phyloP scores from a whole-genome alignment of 805 yeast species.

The Schizosaccharomyces cryophilus region DNA sequence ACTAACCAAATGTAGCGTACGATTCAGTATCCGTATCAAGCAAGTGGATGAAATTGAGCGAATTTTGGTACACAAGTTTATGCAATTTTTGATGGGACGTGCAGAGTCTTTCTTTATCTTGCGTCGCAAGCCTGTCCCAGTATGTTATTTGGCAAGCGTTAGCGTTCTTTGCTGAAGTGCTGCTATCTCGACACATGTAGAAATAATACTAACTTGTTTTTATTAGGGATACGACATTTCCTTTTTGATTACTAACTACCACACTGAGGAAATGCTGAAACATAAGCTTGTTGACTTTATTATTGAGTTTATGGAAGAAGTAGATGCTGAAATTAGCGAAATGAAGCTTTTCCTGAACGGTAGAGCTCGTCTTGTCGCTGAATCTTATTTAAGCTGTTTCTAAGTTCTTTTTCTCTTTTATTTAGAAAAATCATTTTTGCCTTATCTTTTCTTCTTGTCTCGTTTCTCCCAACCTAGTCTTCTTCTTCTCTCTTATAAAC shows the following conservation, averaged over 20 bases:
- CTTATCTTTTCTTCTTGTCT: too few relatives aligned
- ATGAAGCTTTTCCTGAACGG: constrained; percentile 93
- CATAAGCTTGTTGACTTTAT: constrained; percentile 88
- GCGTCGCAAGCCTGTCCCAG: constrained; percentile 65
- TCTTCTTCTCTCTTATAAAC: too few relatives aligned
- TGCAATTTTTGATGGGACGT: constrained; percentile 78
- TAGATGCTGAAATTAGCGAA: constrained; percentile 93
- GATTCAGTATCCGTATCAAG: constrained; percentile 77
- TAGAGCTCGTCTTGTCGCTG: constrained; percentile 93
- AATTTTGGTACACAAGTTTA: constrained; percentile 80
- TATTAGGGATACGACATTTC: constrained; percentile 63
- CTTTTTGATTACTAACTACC: constrained; percentile 76
- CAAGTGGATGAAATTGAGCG: constrained; percentile 95
- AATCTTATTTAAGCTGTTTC: constrained; percentile 13
- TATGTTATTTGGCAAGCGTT: not conserved
- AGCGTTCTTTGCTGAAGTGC: not conserved
- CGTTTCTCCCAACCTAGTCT: too few relatives aligned
- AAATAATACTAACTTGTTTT: not conserved
- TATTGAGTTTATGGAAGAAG: constrained; percentile 96
- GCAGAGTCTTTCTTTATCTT: constrained; percentile 85
- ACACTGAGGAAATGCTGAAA: constrained; percentile 86
- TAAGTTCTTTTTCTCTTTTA: not conserved
- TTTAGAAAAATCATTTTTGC: too few relatives aligned
- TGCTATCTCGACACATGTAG: not conserved
- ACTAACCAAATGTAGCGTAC: constrained; percentile 17